Percentiles rank a stretch among this genome's conserved stretches.
Evolutionary conservation across 176 grass and related monocot species (phyloP).

Genomic region (sorghum (Sorghum bicolor)): DNA sequence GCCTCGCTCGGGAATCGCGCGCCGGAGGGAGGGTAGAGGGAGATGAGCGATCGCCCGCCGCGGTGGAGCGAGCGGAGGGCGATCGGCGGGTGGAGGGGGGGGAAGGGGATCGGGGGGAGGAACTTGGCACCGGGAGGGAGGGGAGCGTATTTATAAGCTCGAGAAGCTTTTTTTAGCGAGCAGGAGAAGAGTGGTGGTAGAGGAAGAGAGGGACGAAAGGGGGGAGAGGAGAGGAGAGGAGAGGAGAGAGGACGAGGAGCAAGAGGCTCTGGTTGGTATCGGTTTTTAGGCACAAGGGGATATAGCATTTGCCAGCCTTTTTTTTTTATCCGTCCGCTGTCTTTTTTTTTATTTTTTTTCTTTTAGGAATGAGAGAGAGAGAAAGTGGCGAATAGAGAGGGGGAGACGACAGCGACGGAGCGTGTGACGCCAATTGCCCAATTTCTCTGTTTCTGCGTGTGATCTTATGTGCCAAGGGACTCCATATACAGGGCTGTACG

Average conservation of each 20-base stretch:
- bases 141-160: constrained; percentile 43
- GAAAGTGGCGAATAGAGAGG: no score
- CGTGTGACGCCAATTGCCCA: background rate
- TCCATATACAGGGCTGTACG: no score
- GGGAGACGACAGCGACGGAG: background rate
- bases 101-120: constrained; percentile 45
- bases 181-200: background rate
- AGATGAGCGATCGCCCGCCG: constrained; percentile 52
- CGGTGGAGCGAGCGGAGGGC: constrained; percentile 55
- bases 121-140: constrained; percentile 4
- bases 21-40: background rate
- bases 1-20: constrained; percentile 42
- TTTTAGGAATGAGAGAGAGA: background rate
- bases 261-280: constrained; percentile 11
- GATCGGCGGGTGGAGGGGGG: constrained; percentile 37
- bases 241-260: background rate
- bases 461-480: no score
- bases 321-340: constrained; percentile 2
- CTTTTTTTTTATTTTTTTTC: background rate
- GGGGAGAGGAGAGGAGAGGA: background rate
- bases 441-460: no score
- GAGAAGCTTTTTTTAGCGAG: constrained; percentile 44
- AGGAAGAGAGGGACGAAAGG: background rate
- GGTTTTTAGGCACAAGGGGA: constrained; percentile 28
- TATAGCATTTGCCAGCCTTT: constrained; percentile 1